Conservation (phyloP, 1,139 yeast species). For the Arxiozyma bovina region DNA sequence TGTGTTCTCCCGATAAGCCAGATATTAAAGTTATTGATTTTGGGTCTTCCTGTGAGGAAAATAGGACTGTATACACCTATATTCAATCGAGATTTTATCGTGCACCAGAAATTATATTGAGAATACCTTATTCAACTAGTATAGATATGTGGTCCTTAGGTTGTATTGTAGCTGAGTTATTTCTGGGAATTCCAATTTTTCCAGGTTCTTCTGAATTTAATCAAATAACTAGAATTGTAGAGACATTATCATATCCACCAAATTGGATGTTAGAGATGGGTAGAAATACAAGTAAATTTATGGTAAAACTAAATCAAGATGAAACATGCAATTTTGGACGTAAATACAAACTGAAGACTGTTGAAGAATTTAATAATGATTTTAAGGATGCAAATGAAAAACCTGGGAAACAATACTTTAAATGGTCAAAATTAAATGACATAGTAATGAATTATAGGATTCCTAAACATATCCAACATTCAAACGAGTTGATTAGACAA, state of each 20-base stretch:
- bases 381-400: conserved; percentile 46
- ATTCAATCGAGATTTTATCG: conserved; percentile 93
- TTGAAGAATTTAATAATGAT: conserved; percentile 54
- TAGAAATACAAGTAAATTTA: conserved; percentile 64
- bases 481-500: conserved; percentile 48
- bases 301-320: conserved; percentile 38
- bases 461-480: conserved; percentile 66
- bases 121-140: conserved; percentile 82
- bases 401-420: conserved; percentile 78
- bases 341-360: conserved; percentile 43
- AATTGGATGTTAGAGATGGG: conserved; percentile 97
- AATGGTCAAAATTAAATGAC: conserved; percentile 62
- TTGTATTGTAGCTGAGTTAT: conserved; percentile 89
- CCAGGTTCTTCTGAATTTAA: conserved; percentile 95
- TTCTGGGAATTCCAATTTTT: conserved; percentile 85
- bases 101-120: conserved; percentile 90
- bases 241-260: conserved; percentile 82
- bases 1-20: conserved; percentile 77
- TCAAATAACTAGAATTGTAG: conserved; percentile 73
- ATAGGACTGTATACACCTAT: conserved; percentile 84
- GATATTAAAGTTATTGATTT: conserved; percentile 90
- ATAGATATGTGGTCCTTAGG: conserved; percentile 99
- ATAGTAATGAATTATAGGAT: conserved; percentile 68
- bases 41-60: conserved; percentile 91
- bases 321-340: conserved; percentile 27